A percentile compares a stretch with the other conserved stretches of the same genome.
phyloP scores from a whole-genome alignment of 2,329 filamentous ascomycete species.

The Pseudopyricularia cyperi region DNA sequence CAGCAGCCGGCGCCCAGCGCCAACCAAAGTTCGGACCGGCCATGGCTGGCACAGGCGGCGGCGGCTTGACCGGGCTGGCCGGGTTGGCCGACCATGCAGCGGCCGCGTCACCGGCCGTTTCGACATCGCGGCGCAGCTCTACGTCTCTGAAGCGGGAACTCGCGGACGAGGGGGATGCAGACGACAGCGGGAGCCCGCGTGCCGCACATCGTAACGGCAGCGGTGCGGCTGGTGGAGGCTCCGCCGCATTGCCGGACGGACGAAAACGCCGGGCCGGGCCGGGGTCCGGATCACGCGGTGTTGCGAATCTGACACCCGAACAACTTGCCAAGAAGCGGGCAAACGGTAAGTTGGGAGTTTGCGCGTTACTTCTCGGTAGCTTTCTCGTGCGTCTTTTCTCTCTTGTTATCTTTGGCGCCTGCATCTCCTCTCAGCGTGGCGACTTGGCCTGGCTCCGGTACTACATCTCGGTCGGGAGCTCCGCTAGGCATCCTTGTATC shows the following conservation, averaged over 20 bases:
- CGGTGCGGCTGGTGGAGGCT: neutral
- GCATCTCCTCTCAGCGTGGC: neutral
- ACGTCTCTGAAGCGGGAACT: neutral
- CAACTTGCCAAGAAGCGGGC: constrained; percentile 57
- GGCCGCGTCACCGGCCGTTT: neutral
- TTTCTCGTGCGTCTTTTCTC: neutral
- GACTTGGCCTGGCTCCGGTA: neutral
- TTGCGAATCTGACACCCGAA: constrained; percentile 52
- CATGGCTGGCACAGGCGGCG: neutral
- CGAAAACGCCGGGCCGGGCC: constrained; percentile 7
- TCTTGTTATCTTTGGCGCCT: constrained; percentile 14
- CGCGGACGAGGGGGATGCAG: neutral
- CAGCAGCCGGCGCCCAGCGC: neutral
- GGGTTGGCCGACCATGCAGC: constrained; percentile 1
- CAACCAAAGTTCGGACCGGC: neutral
- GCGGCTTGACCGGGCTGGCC: neutral
- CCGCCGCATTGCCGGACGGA: constrained; percentile 8
- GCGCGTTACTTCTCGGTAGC: constrained; percentile 8
- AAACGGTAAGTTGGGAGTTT: constrained; percentile 27
- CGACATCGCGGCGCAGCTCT: neutral
- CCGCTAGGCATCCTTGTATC: neutral
- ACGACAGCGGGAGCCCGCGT: neutral
- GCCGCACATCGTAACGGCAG: neutral
- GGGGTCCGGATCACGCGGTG: constrained; percentile 1
- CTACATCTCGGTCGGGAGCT: neutral